Conservation (phyloP, 2,329 filamentous ascomycete genomes). For the Colletotrichum paranaense region DNA sequence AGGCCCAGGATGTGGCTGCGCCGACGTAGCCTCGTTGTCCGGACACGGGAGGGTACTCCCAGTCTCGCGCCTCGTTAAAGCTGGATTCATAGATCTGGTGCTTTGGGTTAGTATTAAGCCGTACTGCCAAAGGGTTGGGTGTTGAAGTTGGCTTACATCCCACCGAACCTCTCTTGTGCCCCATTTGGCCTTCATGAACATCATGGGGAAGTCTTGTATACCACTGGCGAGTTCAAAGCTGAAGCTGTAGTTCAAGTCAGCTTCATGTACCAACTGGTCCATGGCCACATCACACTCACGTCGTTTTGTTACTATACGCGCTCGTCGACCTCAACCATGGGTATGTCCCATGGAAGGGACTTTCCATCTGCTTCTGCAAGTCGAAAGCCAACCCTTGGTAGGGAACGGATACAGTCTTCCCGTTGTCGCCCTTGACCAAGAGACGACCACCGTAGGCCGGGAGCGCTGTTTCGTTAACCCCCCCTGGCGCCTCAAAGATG, state of each 20-base stretch:
- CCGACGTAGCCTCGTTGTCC: conserved; percentile 54
- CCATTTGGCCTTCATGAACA: conserved; percentile 37
- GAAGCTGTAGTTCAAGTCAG: neutral
- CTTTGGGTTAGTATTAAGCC: neutral
- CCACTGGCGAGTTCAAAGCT: conserved; percentile 25
- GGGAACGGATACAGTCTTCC: conserved; percentile 46
- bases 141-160: conserved; percentile 29
- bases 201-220: conserved; percentile 36
- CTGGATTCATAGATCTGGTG: conserved; percentile 49
- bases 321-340: conserved; percentile 23
- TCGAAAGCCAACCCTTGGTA: conserved; percentile 37
- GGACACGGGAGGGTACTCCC: conserved; percentile 53
- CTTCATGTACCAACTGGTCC: neutral
- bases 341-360: conserved; percentile 27
- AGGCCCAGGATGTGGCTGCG: conserved; percentile 47
- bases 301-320: conserved; percentile 27
- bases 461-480: conserved; percentile 42
- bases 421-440: conserved; percentile 44
- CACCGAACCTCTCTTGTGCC: conserved; percentile 39
- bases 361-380: conserved; percentile 29
- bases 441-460: conserved; percentile 49
- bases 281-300: neutral
- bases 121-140: too few relatives aligned
- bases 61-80: conserved; percentile 52
- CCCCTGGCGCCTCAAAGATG: conserved; percentile 41